Conservation (phyloP, 2,329 filamentous ascomycete genomes). For the Trichocomaceae sp. region DNA sequence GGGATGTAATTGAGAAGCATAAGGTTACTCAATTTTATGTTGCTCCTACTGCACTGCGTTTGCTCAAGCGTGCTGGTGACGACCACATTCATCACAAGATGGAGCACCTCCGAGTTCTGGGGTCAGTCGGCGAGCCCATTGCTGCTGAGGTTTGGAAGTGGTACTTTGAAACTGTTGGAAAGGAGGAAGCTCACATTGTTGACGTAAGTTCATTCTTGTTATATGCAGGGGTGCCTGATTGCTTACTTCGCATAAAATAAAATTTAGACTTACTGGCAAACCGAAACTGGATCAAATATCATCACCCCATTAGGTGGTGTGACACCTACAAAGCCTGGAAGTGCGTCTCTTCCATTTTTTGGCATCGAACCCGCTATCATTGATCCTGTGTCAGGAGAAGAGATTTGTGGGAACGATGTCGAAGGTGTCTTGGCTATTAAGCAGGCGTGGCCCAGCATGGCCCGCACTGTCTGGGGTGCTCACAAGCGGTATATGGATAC, state of each 20-base stretch:
- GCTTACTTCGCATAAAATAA: background rate
- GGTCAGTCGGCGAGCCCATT: conserved; percentile 95
- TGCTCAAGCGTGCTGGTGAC: conserved; percentile 92
- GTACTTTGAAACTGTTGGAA: conserved; percentile 94
- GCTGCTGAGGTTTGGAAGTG: conserved; percentile 99
- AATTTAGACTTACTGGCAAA: conserved; percentile 99
- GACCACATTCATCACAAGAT: conserved; percentile 85
- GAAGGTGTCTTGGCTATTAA: conserved; percentile 96
- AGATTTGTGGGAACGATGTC: conserved; percentile 91
- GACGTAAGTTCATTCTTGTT: conserved; percentile 64
- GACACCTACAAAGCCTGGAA: conserved; percentile 93
- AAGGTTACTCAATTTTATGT: conserved; percentile 97
- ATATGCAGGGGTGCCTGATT: background rate
- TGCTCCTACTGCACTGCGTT: conserved; percentile 82
- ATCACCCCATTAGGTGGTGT: conserved; percentile 90
- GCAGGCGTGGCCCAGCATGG: conserved; percentile 98
- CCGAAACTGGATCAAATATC: conserved; percentile 93
- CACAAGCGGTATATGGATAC: conserved; percentile 99
- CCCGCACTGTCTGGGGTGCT: conserved; percentile 92
- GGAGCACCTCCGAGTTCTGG: conserved; percentile 81
- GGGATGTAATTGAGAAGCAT: conserved; percentile 96
- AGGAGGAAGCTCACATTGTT: conserved; percentile 85
- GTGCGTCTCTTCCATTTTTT: conserved; percentile 94
- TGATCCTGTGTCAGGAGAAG: conserved; percentile 88
- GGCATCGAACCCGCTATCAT: conserved; percentile 97